Evolutionary conservation across 306 rosid genomes (phyloP).

Genomic region (Lotus japonicus): DNA sequence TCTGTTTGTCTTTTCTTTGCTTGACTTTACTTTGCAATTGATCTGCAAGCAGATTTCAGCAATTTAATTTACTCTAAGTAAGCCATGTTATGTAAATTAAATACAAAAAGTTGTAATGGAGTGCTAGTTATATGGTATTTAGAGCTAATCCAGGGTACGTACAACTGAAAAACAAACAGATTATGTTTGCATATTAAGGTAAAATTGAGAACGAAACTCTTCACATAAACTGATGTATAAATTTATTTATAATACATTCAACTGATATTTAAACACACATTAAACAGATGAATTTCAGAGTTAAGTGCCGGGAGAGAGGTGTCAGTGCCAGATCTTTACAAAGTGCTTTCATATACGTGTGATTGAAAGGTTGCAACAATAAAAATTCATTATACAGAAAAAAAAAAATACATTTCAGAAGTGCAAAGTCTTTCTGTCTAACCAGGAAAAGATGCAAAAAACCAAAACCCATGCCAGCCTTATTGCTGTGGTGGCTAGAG

Average conservation of each 20-base stretch:
- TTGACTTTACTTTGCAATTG: not conserved
- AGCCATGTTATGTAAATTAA: not conserved
- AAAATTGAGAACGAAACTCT: too few species aligned
- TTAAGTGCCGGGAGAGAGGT: too few species aligned
- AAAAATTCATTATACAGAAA: not conserved
- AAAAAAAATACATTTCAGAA: not conserved
- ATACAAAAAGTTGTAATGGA: too few species aligned
- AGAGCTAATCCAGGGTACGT: not conserved
- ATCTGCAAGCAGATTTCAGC: not conserved
- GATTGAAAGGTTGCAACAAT: too few species aligned
- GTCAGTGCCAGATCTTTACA: too few species aligned
- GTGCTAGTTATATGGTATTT: not conserved
- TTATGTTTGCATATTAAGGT: not conserved
- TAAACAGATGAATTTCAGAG: too few species aligned
- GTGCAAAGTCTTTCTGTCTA: not conserved
- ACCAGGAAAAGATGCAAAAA: not conserved
- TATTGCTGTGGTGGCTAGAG: not conserved
- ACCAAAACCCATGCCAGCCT: not conserved
- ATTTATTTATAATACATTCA: too few species aligned
- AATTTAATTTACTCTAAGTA: not conserved
- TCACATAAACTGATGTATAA: too few species aligned
- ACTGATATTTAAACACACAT: too few species aligned
- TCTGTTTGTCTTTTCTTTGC: not conserved
- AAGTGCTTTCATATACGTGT: too few species aligned
- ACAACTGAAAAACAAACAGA: not conserved